Evolutionary conservation across 2,329 filamentous ascomycete species (phyloP).

Genomic region (Sclerotinia sclerotiorum): DNA sequence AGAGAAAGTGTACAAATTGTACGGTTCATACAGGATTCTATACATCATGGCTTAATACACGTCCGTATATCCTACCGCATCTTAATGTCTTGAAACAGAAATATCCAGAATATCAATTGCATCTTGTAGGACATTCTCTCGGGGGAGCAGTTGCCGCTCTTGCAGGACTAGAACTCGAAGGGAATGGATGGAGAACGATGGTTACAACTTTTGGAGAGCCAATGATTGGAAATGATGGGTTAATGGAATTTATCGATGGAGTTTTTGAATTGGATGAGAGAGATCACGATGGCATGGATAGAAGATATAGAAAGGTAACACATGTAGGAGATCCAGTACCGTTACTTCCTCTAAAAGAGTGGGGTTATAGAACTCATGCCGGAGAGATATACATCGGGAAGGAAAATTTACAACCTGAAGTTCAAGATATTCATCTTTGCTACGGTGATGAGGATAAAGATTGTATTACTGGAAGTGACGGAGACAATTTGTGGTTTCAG

Average conservation of each 20-base stretch:
- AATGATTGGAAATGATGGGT: slow-evolving; percentile 57
- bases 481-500: slow-evolving; percentile 26
- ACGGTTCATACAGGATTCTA: slow-evolving; percentile 92
- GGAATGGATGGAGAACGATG: slow-evolving; percentile 69
- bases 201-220: slow-evolving; percentile 96
- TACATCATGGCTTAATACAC: slow-evolving; percentile 76
- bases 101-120: slow-evolving; percentile 71
- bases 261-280: slow-evolving; percentile 27
- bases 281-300: neutral
- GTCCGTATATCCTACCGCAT: slow-evolving; percentile 65
- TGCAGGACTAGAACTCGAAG: slow-evolving; percentile 76
- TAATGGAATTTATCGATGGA: slow-evolving; percentile 44
- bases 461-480: slow-evolving; percentile 63
- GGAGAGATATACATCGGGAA: slow-evolving; percentile 87
- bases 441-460: slow-evolving; percentile 65
- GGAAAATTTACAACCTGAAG: slow-evolving; percentile 62
- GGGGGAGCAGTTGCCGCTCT: slow-evolving; percentile 90
- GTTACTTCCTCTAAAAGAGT: slow-evolving; percentile 78
- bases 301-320: slow-evolving; percentile 72
- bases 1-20: slow-evolving; percentile 72
- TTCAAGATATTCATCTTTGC: slow-evolving; percentile 70
- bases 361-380: slow-evolving; percentile 82
- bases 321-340: slow-evolving; percentile 87
- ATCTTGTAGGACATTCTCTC: slow-evolving; percentile 82
- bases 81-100: slow-evolving; percentile 58